Evolutionary conservation across 2,329 filamentous ascomycete species (phyloP), one percentile per base, ranked within the genome.

Genomic region (Rhinocladiella mackenziei): DNA sequence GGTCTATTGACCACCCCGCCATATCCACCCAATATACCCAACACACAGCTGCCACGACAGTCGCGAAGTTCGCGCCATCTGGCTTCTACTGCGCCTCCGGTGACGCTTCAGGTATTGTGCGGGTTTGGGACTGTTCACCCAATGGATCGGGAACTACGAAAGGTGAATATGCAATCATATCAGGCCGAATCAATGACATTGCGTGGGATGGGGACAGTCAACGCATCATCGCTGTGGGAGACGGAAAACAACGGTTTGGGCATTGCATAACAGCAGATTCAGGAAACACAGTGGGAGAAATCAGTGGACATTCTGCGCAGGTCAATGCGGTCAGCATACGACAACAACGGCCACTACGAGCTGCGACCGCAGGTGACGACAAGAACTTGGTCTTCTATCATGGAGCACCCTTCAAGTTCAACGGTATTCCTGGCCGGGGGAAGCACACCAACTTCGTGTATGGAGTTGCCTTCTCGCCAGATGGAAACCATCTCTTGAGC

Each of bases 121-220:
- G 86, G 53, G 86, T 98, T 3, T 98, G 92, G 92, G 91, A 97
- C 65, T 79, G 76, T 53, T 81, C 86, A 9, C 83, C 91, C 43
- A 86, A 88, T 56, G 89, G 89, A 33, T 53, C 51, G 3, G 56
- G 55, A 22, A 86, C 83, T 60, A 95, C 88, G 33, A 94, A 94
- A 67, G 87, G 89, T 56, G 91, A 97, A 67, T 97, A 95, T 68
- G 78, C 81, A 61, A 96, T 97, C 67, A 89, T 97, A 60, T 89
- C 86, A 23, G 92, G 92, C 9, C 84, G 87, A 41, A 91, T 98
- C 69, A 94, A 95, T 63, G 92, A 98, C 64, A 80, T 98, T 55
- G 91, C 89, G 1, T 98, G 92, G 89, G 92, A 97, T 60, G 91
- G 89, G 45, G 92, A 98, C 67, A 94, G 86, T 50, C 89, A 96